Evolutionary conservation across 108 stramenopile genomes (phyloP), one percentile per base, ranked within the genome.

Genomic region (Skeletonema menzelii): DNA sequence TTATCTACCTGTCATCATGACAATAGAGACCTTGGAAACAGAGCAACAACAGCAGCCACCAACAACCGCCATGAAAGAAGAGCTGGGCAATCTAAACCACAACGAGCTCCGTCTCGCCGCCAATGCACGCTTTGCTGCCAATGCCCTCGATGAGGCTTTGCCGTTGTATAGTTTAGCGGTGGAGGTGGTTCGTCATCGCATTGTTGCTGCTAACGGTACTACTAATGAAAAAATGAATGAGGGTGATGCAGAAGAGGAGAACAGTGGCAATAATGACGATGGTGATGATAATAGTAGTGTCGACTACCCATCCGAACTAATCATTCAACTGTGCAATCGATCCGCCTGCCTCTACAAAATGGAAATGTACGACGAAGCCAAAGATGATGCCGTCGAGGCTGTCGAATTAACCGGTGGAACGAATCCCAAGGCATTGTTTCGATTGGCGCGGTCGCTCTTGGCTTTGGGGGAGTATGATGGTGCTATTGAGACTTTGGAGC

Each of bases 291-390:
- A 56, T 37, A 55, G 59, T 37, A 17, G n/a, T 3, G 34, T 49
- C 5, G 31, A 59, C n/a, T 22, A 20, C 15, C 27, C 60, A 11
- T 58, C 59, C 10, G 86, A 83, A 17, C 57, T 88, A 38, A 78
- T 87, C 12, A 59, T 94, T 10, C 85, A 86, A 64, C 75, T 88
- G 15, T 91, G 86, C 86, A 92, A 95, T 69, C 86, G 89, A 65
- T 91, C 91, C 57, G 90, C 91, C 27, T 87, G 84, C 65, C 64
- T 83, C 56, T 86, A 77, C 65, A 83, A 87, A 67, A 86, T 88
- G 87, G 86, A 88, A 65, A 75, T 84, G 35, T 85, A 75, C 26
- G 77, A 84, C 24, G 83, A 79, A 56, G 87, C 90, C 10, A 74
- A 74, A 37, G 56, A 63, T 13, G 88, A 91, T 83, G 93, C 93